phyloP scores from a whole-genome alignment of 1,284 basidiomycete species.

The Bondarzewia mesenterica region DNA sequence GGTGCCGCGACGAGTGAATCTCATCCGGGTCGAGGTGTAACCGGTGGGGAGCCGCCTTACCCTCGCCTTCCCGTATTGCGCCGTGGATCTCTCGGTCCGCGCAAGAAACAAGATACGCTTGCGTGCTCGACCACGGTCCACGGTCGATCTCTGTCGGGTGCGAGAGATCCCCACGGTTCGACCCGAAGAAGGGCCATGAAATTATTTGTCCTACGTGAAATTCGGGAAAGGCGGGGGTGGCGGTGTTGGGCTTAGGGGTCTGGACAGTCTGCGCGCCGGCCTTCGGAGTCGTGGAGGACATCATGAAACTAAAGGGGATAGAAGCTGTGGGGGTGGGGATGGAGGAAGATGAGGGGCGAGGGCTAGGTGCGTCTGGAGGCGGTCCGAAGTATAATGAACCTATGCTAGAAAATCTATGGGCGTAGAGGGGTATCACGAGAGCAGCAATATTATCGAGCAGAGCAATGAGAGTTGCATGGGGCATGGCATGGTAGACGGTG shows the following conservation, averaged over 20 bases:
- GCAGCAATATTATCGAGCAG: constrained; percentile 61
- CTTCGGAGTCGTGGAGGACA: constrained; percentile 24
- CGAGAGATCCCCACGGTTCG: constrained; percentile 60
- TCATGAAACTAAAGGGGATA: constrained; percentile 12
- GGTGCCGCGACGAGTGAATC: constrained; percentile 59
- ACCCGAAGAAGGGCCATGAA: constrained; percentile 83
- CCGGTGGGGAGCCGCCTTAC: constrained; percentile 61
- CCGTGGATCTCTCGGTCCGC: constrained; percentile 56
- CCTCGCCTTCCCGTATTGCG: constrained; percentile 67
- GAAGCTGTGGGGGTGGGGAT: constrained; percentile 15
- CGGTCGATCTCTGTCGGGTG: constrained; percentile 65
- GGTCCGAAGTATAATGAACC: constrained; percentile 64
- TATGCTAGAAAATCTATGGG: constrained; percentile 62
- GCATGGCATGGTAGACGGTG: constrained; percentile 58
- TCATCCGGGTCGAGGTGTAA: constrained; percentile 73
- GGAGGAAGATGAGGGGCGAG: constrained; percentile 8
- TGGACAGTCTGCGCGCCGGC: constrained; percentile 1
- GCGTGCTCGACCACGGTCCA: constrained; percentile 60
- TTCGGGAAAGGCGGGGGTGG: constrained; percentile 18
- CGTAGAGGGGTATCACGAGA: constrained; percentile 63
- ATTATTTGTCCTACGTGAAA: constrained; percentile 71
- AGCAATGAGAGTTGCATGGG: constrained; percentile 49
- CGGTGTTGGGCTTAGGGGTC: neutral
- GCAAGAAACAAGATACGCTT: constrained; percentile 56
- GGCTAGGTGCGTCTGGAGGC: constrained; percentile 15